phyloP scores from a whole-genome alignment of 1,284 basidiomycete species.

The Leccinum holopus region DNA sequence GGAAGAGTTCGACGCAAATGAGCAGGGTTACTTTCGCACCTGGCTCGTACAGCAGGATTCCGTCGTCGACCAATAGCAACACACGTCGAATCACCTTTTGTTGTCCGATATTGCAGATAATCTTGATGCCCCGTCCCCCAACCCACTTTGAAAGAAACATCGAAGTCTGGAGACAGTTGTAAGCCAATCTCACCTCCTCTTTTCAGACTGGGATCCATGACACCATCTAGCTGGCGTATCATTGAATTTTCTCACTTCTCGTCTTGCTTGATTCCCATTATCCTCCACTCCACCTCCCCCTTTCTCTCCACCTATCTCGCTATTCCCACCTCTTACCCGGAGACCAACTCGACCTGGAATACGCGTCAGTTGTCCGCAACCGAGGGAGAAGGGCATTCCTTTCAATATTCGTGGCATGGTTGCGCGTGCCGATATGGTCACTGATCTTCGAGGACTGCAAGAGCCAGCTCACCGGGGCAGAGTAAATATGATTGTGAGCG shows the following conservation, averaged over 20 bases:
- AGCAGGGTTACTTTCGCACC: constrained; percentile 74
- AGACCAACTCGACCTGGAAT: neutral
- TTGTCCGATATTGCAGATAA: constrained; percentile 1
- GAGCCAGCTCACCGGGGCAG: too few species aligned
- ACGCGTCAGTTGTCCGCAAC: too few species aligned
- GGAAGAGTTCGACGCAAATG: constrained; percentile 83
- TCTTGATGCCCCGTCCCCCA: constrained; percentile 56
- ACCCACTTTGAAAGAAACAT: constrained; percentile 87
- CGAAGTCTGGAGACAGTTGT: constrained; percentile 91
- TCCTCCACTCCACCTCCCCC: constrained; percentile 67
- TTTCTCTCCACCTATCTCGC: constrained; percentile 55
- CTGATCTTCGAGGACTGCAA: too few species aligned
- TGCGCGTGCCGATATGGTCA: too few species aligned
- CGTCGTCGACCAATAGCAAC: constrained; percentile 53
- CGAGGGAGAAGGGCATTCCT: too few species aligned
- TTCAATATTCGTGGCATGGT: too few species aligned
- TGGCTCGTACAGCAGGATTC: constrained; percentile 69
- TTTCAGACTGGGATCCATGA: constrained; percentile 9
- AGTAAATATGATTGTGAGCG: too few species aligned
- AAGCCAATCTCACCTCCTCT: constrained; percentile 34
- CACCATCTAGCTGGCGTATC: constrained; percentile 75
- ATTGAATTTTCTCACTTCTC: constrained; percentile 75
- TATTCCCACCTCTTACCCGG: constrained; percentile 12
- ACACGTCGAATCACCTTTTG: constrained; percentile 16
- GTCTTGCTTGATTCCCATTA: constrained; percentile 86